Evolutionary conservation across 1,284 basidiomycete species (phyloP).

Genomic region (Naganishia liquefaciens): DNA sequence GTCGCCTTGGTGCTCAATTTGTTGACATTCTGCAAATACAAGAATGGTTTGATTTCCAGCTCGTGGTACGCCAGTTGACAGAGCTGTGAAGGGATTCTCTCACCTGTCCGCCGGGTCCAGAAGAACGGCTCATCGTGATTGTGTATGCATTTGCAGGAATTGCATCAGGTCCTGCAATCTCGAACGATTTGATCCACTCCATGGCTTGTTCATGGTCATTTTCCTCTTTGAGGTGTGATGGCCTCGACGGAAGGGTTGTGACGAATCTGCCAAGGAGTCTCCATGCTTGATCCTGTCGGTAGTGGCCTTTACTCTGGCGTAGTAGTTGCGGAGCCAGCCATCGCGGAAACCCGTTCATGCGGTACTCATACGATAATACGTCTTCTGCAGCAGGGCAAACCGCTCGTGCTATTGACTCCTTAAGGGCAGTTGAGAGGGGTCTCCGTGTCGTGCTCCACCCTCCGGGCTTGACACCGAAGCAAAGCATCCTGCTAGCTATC

Average conservation of each 20-base stretch:
- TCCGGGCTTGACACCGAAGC: no score
- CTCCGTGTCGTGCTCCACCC: no score
- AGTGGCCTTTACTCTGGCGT: no score
- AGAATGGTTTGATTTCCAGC: not conserved
- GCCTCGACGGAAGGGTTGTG: not conserved
- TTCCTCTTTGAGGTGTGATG: constrained; percentile 15
- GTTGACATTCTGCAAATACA: constrained; percentile 48
- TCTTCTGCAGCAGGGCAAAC: no score
- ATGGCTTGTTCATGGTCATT: constrained; percentile 10
- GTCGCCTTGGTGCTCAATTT: constrained; percentile 54
- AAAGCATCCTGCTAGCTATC: no score
- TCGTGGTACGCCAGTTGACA: not conserved
- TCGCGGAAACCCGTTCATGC: not conserved
- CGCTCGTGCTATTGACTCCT: no score
- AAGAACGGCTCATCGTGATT: constrained; percentile 46
- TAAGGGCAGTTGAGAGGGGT: no score
- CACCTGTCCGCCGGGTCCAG: constrained; percentile 53
- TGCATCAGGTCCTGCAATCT: constrained; percentile 6
- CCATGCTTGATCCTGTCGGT: not conserved
- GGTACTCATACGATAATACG: no score
- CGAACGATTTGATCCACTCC: constrained; percentile 18
- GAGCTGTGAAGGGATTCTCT: constrained; percentile 3
- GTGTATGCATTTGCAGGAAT: constrained; percentile 46
- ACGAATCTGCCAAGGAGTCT: not conserved
- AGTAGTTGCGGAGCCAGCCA: not conserved